phyloP scores from a whole-genome alignment of 139 green algal species.

The Monoraphidium neglectum region DNA sequence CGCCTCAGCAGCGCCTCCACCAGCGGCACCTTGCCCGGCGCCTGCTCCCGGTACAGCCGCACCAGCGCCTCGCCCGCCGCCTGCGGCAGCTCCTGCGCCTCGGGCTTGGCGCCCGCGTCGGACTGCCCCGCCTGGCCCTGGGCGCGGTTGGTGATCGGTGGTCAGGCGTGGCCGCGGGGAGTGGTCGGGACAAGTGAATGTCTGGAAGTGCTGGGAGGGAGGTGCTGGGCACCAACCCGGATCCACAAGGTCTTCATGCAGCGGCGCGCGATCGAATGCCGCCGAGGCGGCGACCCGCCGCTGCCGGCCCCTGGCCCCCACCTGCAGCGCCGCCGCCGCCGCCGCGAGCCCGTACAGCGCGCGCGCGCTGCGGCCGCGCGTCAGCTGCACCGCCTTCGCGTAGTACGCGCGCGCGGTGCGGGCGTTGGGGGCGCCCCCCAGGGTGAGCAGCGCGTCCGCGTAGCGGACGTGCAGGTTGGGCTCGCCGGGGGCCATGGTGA shows the following conservation, averaged over 20 bases:
- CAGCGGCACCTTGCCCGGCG: constrained; percentile 58
- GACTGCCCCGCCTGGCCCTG: background rate
- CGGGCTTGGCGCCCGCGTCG: background rate
- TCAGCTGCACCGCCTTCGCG: constrained; percentile 70
- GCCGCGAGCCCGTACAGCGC: constrained; percentile 60
- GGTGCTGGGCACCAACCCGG: background rate
- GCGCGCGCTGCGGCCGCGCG: constrained; percentile 31
- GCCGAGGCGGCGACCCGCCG: background rate
- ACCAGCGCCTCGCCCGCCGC: constrained; percentile 54
- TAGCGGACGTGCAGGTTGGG: constrained; percentile 59
- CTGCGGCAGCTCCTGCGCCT: constrained; percentile 51
- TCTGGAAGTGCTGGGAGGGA: background rate
- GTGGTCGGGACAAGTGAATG: background rate
- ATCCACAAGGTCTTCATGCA: background rate
- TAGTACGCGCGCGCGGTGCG: constrained; percentile 73
- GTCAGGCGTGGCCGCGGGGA: constrained; percentile 13
- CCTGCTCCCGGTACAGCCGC: constrained; percentile 59
- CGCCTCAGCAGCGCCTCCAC: constrained; percentile 47
- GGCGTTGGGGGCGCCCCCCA: constrained; percentile 51
- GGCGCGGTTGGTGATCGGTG: background rate
- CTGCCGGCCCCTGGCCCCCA: background rate
- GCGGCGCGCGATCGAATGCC: background rate
- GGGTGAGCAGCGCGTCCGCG: constrained; percentile 80
- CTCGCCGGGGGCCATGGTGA: constrained; percentile 66
- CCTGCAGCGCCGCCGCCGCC: background rate